Evolutionary conservation across 116 monocot species (phyloP), one percentile per base, ranked within the genome.

Genomic region (Thalassia testudinum): DNA sequence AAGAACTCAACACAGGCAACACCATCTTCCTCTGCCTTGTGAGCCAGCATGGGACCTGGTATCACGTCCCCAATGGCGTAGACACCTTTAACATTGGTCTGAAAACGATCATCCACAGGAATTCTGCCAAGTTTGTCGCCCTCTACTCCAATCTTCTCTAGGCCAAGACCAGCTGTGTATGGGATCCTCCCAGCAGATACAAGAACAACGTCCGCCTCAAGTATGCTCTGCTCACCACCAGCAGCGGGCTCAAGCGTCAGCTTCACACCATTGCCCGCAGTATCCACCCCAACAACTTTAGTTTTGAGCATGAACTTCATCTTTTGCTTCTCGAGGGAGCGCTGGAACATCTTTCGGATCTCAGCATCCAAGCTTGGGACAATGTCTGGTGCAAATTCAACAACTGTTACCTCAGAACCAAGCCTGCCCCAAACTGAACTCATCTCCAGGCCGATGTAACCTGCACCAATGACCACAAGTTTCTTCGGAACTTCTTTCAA

Each of bases 401-500:
- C 92, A 24, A 92, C 92, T 17, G 92, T 86, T 1, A 92, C 86
- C 63, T 92, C 80, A 29, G 92, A 86, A 27, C 92, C 92, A 56
- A 92, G 86, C 6, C 92, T 70, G 1, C 72, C 80, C 92, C 92
- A 92, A 8, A 92, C 92, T 0, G 92, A 92, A 5, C 92, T 87
- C 92, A 92, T 92, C 58, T 92, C 92, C 18, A 92, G 64, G 0
- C 92, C 92, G n/a, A 92, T 92, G 62, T 92, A 92, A 19, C 92
- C 92, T 2, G 92, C 92, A 16, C 92, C 92, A 44, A 92, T 92
- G 20, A 92, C 92, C 52, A 86, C 78, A 27, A 92, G 70, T 38
- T 77, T 86, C 65, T 80, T 83, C 15, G 92, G 91, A 24, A 92
- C 67, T 53, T 75, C 77, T 7, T 69, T 29, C 38, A 92, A 55